phyloP scores from a whole-genome alignment of 371 early-diverging fungal genomes.

The Rhizopus arrhizus region DNA sequence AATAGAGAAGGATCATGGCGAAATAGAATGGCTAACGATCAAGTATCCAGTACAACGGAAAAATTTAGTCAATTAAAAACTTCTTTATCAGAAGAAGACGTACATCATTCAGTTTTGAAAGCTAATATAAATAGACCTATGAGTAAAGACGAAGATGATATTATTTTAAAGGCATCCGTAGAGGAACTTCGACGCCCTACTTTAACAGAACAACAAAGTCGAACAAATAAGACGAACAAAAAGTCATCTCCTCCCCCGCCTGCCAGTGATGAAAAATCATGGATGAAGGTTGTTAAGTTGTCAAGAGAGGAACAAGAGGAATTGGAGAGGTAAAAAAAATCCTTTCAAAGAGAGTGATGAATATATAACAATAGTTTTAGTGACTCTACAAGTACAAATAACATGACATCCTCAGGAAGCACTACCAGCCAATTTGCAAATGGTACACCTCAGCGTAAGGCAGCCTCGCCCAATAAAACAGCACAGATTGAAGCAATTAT shows the following conservation, averaged over 20 bases:
- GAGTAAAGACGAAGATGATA: background rate
- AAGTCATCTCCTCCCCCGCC: background rate
- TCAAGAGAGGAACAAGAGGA: conserved; percentile 66
- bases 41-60: background rate
- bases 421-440: conserved; percentile 8
- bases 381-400: background rate
- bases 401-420: conserved; percentile 13
- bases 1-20: background rate
- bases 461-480: conserved; percentile 27
- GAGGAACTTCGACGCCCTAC: conserved; percentile 20
- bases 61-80: background rate
- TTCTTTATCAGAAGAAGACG: background rate
- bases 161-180: background rate
- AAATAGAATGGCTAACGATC: background rate
- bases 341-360: background rate
- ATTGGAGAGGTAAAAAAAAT: conserved; percentile 41
- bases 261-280: conserved; percentile 53
- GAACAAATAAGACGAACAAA: conserved; percentile 7
- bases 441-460: background rate
- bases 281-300: conserved; percentile 68
- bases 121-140: background rate
- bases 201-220: conserved; percentile 22
- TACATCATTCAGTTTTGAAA: background rate
- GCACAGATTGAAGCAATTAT: conserved; percentile 54
- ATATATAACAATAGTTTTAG: background rate